Base-by-base conservation (phyloP, 495 filamentous ascomycete species). In the Aspergillus nanangensis region DNA sequence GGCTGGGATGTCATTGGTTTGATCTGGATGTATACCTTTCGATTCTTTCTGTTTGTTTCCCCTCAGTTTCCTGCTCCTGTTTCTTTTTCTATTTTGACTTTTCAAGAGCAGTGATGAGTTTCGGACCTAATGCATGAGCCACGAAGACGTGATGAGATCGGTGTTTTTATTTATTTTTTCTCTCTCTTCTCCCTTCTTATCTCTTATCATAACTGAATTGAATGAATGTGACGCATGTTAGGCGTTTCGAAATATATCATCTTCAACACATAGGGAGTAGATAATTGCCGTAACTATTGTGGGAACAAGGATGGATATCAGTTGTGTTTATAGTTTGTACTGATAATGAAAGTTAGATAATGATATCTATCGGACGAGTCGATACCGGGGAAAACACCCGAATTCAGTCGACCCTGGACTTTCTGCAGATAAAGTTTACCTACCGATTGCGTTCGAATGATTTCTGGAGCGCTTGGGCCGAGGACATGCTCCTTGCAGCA, bases 121-220 rank as follows among this genome's bases (percentile, higher is more conserved):
- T 57, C 54, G 45, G 54, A 55, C 46, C 38, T 57, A 47, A 53
- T 53, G 48, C 53, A 61, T 57, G 57, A 57, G 53, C 50, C 49
- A 48, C 50, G 55, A 58, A 41, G 47, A 35, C 48, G 42, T 58
- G 47, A 54, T 42, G 48, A 54, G 48, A n/a, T n/a, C n/a, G n/a
- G n/a, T 48, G 45, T 47, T 24, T 41, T 50, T 41, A 1, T 29
- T 17, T 20, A 9, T 32, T 25, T 27, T 7, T 31, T 10, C 14
- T 8, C 20, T 31, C 31, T 34, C 17, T 4, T 36, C n/a, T 10
- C 3, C 7, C 1, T 36, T 17, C 33, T 18, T 36, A 7, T 31
- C n/a, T 36, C 33, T 17, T 18, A n/a, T 14, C 43, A 18, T 31
- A 27, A 13, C 29, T 3, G 33, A 36, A 14, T 36, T 36, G 13